Evolutionary conservation across 345 rosid species (phyloP).

Genomic region (Geranium rotundifolium): DNA sequence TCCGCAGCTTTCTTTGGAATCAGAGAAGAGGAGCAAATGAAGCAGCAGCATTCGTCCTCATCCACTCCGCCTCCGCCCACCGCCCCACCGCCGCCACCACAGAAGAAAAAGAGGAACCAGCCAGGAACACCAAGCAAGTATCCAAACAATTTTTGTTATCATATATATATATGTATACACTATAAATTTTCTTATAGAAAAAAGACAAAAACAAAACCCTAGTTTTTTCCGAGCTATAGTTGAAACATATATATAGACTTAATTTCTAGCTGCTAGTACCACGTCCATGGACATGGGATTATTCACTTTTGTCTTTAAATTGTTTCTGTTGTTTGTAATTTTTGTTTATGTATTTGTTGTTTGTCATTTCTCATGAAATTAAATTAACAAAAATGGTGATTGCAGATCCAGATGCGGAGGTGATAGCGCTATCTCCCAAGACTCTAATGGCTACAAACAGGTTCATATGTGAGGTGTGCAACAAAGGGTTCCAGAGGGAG

Average conservation of each 20-base stretch:
- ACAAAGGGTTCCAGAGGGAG: slow-evolving; percentile 82
- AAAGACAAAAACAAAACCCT: not conserved
- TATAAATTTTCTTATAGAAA: not conserved
- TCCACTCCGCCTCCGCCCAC: slow-evolving; percentile 27
- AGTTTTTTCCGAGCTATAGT: not conserved
- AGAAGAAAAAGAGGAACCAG: slow-evolving; percentile 63
- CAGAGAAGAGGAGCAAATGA: not conserved
- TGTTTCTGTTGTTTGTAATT: not conserved
- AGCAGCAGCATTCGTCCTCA: slow-evolving; percentile 3
- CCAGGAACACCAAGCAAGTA: slow-evolving; percentile 78
- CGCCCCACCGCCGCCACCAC: slow-evolving; percentile 18
- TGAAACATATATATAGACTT: not conserved
- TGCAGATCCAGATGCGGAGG: slow-evolving; percentile 84
- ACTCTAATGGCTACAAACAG: slow-evolving; percentile 84
- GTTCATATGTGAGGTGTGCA: slow-evolving; percentile 79
- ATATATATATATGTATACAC: too few species aligned
- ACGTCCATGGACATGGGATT: too few species aligned
- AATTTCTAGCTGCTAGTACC: too few species aligned
- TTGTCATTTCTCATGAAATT: not conserved
- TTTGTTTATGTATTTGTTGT: not conserved
- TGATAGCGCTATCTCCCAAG: slow-evolving; percentile 82
- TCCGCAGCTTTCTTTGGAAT: not conserved
- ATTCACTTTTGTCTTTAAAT: not conserved
- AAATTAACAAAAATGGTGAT: not conserved
- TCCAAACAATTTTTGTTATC: slow-evolving; percentile 10